Evolutionary conservation across 1,284 basidiomycete genomes (phyloP), one percentile per base, ranked within the genome.

Genomic region (Fomitiporia mediterranea): DNA sequence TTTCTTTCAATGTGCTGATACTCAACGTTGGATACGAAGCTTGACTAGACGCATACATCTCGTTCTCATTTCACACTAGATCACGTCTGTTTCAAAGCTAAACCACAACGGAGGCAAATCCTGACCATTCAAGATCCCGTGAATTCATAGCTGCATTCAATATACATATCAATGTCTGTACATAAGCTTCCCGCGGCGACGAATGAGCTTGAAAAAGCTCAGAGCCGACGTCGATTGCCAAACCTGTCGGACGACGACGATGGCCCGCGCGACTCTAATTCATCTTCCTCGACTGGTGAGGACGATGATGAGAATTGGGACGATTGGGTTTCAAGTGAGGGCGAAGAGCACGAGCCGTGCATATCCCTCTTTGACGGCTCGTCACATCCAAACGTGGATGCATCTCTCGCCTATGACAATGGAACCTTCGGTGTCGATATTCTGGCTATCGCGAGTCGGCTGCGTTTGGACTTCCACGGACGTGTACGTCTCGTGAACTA

Each of bases 401-500:
- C 80, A n/a, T 80, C 84, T 0, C 62, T 92, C 43, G 68, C 72
- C 23, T 76, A 91, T 65, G 93, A 95, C 69, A 80, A 75, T 62
- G 64, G 69, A 32, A 75, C 67, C 0, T 79, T 91, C 65, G 77
- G 77, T 1, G 84, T 91, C 56, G 82, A 88, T 66, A 61, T 93
- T n/a, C 70, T 79, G 42, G 71, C 70, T 1, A 63, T 75, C 4
- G 82, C 75, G 59, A 67, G 68, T 46, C 73, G 68, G 38, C 67
- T 90, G 52, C 74, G 85, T 88, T 67, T 84, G 43, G 83, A 85
- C 67, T 82, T 86, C 59, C 85, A 93, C 69, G 81, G 82, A 43
- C 73, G 82, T 17, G 87, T 94, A 63, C 81, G 89, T 46, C 71
- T 97, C 52, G 83, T 97, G 68, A 96, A 97, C 70, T 90, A 82